Conservation (phyloP, 495 filamentous ascomycete species). For the Aspergillus olivimuriae region DNA sequence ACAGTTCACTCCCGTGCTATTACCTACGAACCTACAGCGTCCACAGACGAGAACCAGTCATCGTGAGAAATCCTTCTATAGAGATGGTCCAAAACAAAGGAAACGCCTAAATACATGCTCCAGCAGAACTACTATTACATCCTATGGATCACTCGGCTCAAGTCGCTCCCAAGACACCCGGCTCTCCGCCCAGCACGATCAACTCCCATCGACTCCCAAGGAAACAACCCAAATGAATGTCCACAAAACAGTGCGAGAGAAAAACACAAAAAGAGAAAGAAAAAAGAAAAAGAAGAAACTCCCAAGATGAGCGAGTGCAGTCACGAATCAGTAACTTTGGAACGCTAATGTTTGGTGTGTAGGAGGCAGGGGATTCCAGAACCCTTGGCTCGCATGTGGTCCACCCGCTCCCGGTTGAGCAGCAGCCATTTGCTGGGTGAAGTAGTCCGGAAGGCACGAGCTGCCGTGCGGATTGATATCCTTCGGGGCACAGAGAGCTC, state of each 20-base stretch:
- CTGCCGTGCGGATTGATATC: conserved; percentile 3
- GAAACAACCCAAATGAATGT: not conserved
- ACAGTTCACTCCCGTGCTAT: too few relatives aligned
- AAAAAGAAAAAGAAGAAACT: not conserved
- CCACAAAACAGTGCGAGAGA: not conserved
- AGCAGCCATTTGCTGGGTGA: conserved; percentile 13
- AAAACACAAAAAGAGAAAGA: not conserved
- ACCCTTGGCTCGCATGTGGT: conserved; percentile 6
- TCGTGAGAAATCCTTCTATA: too few relatives aligned
- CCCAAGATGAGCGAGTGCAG: not conserved
- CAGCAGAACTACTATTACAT: too few relatives aligned
- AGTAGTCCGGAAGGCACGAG: conserved; percentile 12
- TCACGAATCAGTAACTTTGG: conserved; percentile 7
- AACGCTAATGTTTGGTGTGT: conserved; percentile 10
- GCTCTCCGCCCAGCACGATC: too few relatives aligned
- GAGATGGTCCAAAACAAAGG: too few relatives aligned
- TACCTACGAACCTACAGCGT: too few relatives aligned
- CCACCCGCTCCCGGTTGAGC: conserved; percentile 1
- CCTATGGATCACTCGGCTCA: too few relatives aligned
- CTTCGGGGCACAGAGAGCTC: conserved; percentile 1
- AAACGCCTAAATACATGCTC: too few relatives aligned
- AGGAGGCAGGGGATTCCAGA: conserved; percentile 10
- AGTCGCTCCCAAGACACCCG: too few relatives aligned
- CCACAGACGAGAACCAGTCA: too few relatives aligned
- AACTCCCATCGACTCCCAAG: too few relatives aligned